These are phyloP conservation scores for Phlebiopsis gigantea DNA, from an alignment of 768 basidiomycete genomes.

Conservation along the genomic window DNA sequence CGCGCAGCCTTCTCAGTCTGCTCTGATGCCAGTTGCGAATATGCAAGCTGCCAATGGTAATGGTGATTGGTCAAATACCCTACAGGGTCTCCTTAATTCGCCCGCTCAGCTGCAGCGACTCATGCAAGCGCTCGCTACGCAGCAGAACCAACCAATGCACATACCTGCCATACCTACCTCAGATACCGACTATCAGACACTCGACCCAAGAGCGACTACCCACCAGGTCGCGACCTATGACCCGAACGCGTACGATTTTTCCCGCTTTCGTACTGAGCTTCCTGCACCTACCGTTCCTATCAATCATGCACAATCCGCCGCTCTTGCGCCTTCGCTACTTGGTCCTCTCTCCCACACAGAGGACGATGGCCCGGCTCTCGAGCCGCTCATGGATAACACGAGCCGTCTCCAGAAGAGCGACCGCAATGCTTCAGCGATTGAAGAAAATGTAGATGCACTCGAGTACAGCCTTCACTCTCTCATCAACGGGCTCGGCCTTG, in stretches of 20 bases:
- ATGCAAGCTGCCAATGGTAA: not conserved
- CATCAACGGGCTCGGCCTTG: slow-evolving; percentile 66
- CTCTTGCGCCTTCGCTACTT: slow-evolving; percentile 23
- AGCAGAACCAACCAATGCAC: slow-evolving; percentile 14
- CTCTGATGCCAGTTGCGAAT: not conserved
- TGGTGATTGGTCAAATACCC: slow-evolving; percentile 25
- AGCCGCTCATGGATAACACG: slow-evolving; percentile 31
- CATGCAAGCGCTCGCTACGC: slow-evolving; percentile 22
- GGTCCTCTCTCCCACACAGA: slow-evolving; percentile 16
- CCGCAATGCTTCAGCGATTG: slow-evolving; percentile 57
- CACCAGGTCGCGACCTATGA: slow-evolving; percentile 13
- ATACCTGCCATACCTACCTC: slow-evolving; percentile 4
- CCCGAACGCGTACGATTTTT: slow-evolving; percentile 11
- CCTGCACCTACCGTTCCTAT: slow-evolving; percentile 11
- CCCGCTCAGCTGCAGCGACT: slow-evolving; percentile 57
- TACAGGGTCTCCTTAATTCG: slow-evolving; percentile 45
- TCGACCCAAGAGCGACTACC: slow-evolving; percentile 3
- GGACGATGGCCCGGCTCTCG: slow-evolving; percentile 24
- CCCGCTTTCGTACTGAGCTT: slow-evolving; percentile 15
- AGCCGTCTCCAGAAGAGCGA: slow-evolving; percentile 51
- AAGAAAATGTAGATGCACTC: slow-evolving; percentile 66
- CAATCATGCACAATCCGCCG: not conserved
- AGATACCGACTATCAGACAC: not conserved
- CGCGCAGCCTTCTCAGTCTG: not conserved
- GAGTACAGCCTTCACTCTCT: slow-evolving; percentile 65